Evolutionary conservation across 1,284 basidiomycete species (phyloP).

Genomic region (Pisolithus thermaeus): DNA sequence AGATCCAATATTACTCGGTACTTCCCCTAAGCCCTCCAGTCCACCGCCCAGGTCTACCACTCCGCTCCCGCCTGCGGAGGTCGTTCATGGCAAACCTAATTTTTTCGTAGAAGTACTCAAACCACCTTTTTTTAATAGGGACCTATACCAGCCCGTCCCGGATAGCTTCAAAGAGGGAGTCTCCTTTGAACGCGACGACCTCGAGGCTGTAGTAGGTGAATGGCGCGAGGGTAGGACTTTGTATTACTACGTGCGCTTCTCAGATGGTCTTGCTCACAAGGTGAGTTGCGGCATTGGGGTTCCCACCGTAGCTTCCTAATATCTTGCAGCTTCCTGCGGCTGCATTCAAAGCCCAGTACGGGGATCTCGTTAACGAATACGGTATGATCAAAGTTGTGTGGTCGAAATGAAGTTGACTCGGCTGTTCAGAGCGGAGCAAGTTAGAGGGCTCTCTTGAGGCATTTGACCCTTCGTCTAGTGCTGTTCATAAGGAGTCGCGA

Average conservation of each 20-base stretch:
- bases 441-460: constrained; percentile 33
- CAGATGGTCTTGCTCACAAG: constrained; percentile 54
- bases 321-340: constrained; percentile 35
- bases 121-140: constrained; percentile 34
- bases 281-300: constrained; percentile 30
- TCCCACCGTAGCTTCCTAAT: constrained; percentile 2
- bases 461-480: constrained; percentile 57
- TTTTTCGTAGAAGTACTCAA: constrained; percentile 24
- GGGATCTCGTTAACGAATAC: constrained; percentile 49
- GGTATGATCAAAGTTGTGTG: constrained; percentile 34
- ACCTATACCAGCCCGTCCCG: constrained; percentile 35
- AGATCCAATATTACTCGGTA: constrained; percentile 17
- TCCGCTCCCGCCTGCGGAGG: background rate
- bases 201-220: constrained; percentile 57
- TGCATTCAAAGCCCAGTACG: constrained; percentile 35
- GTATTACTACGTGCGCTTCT: constrained; percentile 57
- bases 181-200: constrained; percentile 25
- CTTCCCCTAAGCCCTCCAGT: constrained; percentile 5
- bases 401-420: constrained; percentile 7
- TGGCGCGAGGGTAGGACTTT: constrained; percentile 32
- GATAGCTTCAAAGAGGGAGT: constrained; percentile 29
- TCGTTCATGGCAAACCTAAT: constrained; percentile 11
- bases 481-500: constrained; percentile 59
- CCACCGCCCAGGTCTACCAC: constrained; percentile 3
- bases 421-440: constrained; percentile 38